These are phyloP conservation scores for Penicillium sp. DNA, from an alignment of 2,329 filamentous ascomycete species.

Conservation along the genomic window DNA sequence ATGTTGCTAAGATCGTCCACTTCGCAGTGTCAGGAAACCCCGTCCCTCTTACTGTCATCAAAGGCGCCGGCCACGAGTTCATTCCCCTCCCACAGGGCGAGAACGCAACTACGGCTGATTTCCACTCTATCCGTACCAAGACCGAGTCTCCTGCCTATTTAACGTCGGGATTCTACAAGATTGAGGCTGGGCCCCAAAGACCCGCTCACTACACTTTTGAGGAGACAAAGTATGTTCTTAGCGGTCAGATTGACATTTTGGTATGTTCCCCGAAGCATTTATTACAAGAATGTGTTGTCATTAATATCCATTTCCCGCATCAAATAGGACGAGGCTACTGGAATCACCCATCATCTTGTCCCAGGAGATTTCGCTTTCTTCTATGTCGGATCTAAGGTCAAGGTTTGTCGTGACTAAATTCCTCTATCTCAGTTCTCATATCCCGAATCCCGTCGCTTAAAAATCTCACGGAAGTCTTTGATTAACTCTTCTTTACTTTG, in stretches of 20 bases:
- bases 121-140: constrained; percentile 12
- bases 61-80: constrained; percentile 13
- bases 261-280: background rate
- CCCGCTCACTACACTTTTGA: constrained; percentile 11
- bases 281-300: background rate
- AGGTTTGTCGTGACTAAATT: constrained; percentile 3
- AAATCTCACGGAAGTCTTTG: background rate
- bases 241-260: constrained; percentile 12
- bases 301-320: background rate
- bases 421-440: background rate
- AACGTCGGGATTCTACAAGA: constrained; percentile 14
- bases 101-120: constrained; percentile 12
- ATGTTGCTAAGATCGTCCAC: background rate
- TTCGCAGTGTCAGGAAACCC: constrained; percentile 8
- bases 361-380: constrained; percentile 16
- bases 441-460: background rate
- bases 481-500: background rate
- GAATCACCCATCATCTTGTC: constrained; percentile 14
- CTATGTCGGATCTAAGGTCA: constrained; percentile 15
- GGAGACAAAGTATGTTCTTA: constrained; percentile 17
- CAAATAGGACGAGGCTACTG: constrained; percentile 14
- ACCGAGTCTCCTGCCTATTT: constrained; percentile 9
- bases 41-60: constrained; percentile 14
- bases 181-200: constrained; percentile 10
- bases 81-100: constrained; percentile 13